Base-by-base conservation (phyloP, 208 protist genomes). In the Crithidia expoeki region DNA sequence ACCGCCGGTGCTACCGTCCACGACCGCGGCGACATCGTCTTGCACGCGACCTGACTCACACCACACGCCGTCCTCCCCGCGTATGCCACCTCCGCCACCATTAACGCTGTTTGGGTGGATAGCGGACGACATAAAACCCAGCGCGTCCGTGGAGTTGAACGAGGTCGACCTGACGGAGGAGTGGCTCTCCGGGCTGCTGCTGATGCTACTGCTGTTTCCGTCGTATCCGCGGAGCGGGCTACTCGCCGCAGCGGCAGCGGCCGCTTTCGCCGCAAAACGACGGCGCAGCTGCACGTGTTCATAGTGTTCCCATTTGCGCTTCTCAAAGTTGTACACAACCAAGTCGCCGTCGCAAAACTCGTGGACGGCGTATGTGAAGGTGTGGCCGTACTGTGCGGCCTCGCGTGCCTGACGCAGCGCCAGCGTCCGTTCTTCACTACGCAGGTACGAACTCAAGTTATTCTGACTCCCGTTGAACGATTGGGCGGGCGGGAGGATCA, bases 341-440 rank as follows among this genome's bases (percentile, higher is more conserved):
- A 90, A 57, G 51, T 90, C 84, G 9, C 81, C 84, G 44, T 90
- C 84, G 27, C 65, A 42, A 63, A 90, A 90, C 19, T 78, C 72
- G n/a, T 77, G 53, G n/a, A 69, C 50, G 32, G 76, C 76, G 76
- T 86, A 86, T 62, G 68, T 83, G 52, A 50, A 80, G 34, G 75
- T 78, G 64, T 86, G 72, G 0, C 76, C 60, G 46, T 64, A 47
- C 28, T 66, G 23, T 3, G 30, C 44, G 0, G n/a, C 65, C 38
- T 86, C 80, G 6, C 72, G 42, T 0, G 42, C 55, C 53, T 86
- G 80, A 56, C 21, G 65, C 68, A 32, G 3, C n/a, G 60, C 71
- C 11, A 85, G 47, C 27, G 50, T 38, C 23, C 52, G 50, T 44
- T 68, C 58, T 11, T 57, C 52, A 21, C 56, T 32, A 10, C 27